Conservation (phyloP, 139 green algal genomes). For the Haematococcus lacustris region DNA sequence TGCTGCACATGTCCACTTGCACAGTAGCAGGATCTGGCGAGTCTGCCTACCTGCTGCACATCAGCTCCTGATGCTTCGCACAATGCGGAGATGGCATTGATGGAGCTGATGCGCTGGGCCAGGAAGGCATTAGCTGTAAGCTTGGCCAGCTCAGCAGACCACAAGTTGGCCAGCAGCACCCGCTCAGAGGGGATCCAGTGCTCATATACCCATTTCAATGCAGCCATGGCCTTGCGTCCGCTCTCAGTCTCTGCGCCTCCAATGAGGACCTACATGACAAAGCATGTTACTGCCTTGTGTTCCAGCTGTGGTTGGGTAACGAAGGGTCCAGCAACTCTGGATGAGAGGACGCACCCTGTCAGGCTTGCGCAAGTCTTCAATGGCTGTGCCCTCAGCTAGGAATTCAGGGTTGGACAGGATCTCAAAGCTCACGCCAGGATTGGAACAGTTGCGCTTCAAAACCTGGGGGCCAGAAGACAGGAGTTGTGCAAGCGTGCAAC, state of each 20-base stretch:
- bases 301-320: no score
- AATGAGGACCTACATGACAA: conserved; percentile 82
- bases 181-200: conserved; percentile 92
- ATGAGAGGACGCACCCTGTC: conserved; percentile 62
- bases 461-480: conserved; percentile 52
- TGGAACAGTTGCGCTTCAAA: conserved; percentile 65
- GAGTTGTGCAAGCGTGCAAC: no score
- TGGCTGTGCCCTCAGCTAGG: conserved; percentile 86
- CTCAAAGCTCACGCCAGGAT: conserved; percentile 78
- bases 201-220: conserved; percentile 81
- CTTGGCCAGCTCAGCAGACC: conserved; percentile 97
- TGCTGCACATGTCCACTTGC: no score
- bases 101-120: conserved; percentile 96
- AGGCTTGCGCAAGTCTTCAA: conserved; percentile 72
- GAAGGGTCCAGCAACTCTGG: no score
- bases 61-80: conserved; percentile 94
- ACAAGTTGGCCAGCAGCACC: conserved; percentile 94
- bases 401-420: conserved; percentile 95
- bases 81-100: conserved; percentile 97
- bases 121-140: conserved; percentile 95
- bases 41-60: conserved; percentile 76
- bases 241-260: conserved; percentile 76
- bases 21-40: no score
- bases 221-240: conserved; percentile 63
- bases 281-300: no score